Evolutionary conservation across 176 grass and related monocot species (phyloP), one percentile per base, ranked within the genome.

Genomic region (Lolium rigidum): DNA sequence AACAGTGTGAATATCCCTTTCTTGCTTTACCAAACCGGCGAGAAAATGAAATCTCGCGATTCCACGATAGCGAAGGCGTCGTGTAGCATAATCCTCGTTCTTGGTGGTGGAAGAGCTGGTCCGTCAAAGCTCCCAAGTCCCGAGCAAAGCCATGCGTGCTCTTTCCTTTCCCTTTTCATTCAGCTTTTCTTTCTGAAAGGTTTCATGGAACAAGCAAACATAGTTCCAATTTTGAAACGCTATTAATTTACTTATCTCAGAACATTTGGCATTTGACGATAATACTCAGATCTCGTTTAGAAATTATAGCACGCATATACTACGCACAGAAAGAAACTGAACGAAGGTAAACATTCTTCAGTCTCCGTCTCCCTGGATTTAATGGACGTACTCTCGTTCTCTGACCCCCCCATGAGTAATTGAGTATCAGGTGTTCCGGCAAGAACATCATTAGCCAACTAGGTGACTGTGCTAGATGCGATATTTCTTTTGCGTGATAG

Each of bases 91-190:
- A 49, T 39, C 77, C 67, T 61, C 15, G 15, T 62, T 69, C 55
- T 38, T 62, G 31, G 31, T 10, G 52, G 17, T 25, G 10, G 28
- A 16, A 31, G 7, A 70, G 18, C 22, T 20, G 86, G 38, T 39
- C 22, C 70, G 35, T 46, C 35, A 10, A 7, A 76, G 38, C 50
- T 81, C 68, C 44, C 44, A 35, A 61, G 11, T 61, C 41, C 77
- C 69, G 51, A 81, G 31, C 69, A 81, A 81, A 74, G 78, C n/a
- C 20, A 39, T 25, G 62, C 35, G 37, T 5, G 10, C 41, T 44
- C 41, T 8, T 44, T 3, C 7, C 47, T 20, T 74, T 52, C 35
- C 12, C 39, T 38, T 74, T 64, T 20, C 1, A 44, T 11, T 4
- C 76, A 17, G 0, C 21, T 84, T 11, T 4, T 8, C 20, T 24